Base-by-base conservation (phyloP, 2,329 filamentous ascomycete genomes). In the Pseudogymnoascus sp. region DNA sequence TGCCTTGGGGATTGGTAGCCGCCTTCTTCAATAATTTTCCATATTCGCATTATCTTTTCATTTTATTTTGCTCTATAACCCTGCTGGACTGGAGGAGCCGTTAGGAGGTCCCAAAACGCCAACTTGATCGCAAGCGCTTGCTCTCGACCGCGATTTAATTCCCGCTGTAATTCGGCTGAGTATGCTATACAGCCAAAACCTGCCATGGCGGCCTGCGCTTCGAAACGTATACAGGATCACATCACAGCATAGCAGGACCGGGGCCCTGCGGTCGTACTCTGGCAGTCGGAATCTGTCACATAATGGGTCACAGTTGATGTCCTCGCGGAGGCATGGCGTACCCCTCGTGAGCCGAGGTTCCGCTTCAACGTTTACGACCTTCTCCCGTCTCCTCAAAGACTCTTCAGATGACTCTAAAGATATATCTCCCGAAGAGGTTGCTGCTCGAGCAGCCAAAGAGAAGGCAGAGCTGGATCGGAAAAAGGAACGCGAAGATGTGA, bases 181-280 rank as follows among this genome's bases (percentile, higher is more conserved):
- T 72, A 87, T 86, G 84, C 77, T 84, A 71, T 82, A 83, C 75
- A 79, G 81, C 69, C 82, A 83, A 73, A 81, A 79, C 66, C 73
- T 85, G 69, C 81, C 82, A 74, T 87, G 83, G 84, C 81, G 83
- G 76, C 75, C 77, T 72, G 82, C 81, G 67, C 76, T 71, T 56
- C 64, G 67, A 60, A 69, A 65, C 48, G 63, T 65, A 35, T 61
- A 65, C 45, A 63, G 66, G 58, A 55, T 59, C 23, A 64, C 62
- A 60, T 12, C 62, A 39, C 65, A 64, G 59, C 59, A 60, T 39
- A 60, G 45, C 52, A 64, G 64, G 13, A 64, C 59, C 41, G 38
- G 28, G n/a, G 55, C 63, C 19, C 61, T 61, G 19, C 68, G 67
- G 64, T 45, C 67, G 28, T 67, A 67, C 60, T 65, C 60, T 8